Percentiles rank a stretch among this genome's conserved stretches.
Conservation (phyloP, 1,284 basidiomycete genomes). For the Thelephora terrestris region DNA sequence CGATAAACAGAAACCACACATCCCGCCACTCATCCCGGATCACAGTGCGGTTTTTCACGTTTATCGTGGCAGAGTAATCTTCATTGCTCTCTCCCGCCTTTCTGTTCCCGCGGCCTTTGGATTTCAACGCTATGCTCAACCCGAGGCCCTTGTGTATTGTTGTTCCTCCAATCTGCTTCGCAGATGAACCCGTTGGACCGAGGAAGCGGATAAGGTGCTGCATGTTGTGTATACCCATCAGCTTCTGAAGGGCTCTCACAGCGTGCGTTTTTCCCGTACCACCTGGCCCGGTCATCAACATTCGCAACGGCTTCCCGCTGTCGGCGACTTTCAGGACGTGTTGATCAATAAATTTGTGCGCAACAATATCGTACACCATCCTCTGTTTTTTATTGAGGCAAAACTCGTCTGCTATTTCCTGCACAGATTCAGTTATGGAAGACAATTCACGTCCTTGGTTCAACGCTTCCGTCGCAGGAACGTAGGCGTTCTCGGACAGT, state of each 20-base stretch:
- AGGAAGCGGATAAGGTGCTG: conserved; percentile 16
- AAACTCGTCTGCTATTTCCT: neutral
- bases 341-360: no score
- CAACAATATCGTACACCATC: neutral
- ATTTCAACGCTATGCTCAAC: conserved; percentile 4
- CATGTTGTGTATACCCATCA: conserved; percentile 14
- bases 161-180: conserved; percentile 16
- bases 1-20: conserved; percentile 9
- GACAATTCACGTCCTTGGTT: no score
- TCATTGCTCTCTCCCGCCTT: conserved; percentile 8
- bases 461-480: no score
- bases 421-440: no score
- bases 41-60: neutral
- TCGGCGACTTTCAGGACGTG: neutral
- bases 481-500: no score
- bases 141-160: conserved; percentile 19
- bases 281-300: conserved; percentile 21
- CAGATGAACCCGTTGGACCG: conserved; percentile 22
- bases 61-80: conserved; percentile 5
- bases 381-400: conserved; percentile 1
- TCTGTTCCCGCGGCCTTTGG: conserved; percentile 8
- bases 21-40: conserved; percentile 8
- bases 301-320: conserved; percentile 7
- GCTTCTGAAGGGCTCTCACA: conserved; percentile 14
- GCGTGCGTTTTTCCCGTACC: conserved; percentile 25